Percentiles rank a stretch among this genome's conserved stretches.
Conservation (phyloP, 2,329 filamentous ascomycete genomes). For the Coniella vitis region DNA sequence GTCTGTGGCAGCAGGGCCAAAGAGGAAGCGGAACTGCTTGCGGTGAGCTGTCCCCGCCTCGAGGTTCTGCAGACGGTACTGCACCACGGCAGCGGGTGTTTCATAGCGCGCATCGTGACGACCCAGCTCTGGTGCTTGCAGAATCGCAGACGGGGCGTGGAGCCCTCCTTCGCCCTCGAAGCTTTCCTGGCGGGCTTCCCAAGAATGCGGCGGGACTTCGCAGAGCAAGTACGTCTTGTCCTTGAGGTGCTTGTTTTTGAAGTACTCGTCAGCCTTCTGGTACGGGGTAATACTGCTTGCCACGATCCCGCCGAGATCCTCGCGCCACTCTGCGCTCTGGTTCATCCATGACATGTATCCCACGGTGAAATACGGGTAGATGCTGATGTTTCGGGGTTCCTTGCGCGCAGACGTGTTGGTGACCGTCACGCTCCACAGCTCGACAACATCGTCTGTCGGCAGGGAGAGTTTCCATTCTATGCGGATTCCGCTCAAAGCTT, state of each 20-base stretch:
- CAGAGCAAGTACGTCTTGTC: constrained; percentile 53
- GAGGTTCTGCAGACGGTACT: constrained; percentile 38
- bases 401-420: constrained; percentile 39
- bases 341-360: constrained; percentile 60
- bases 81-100: constrained; percentile 46
- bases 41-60: constrained; percentile 26
- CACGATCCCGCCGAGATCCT: constrained; percentile 42
- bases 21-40: constrained; percentile 45
- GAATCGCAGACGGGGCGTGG: constrained; percentile 40
- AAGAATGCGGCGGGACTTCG: constrained; percentile 42
- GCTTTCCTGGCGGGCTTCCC: constrained; percentile 44
- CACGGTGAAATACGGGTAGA: constrained; percentile 51
- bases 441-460: constrained; percentile 47
- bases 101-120: constrained; percentile 48
- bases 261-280: constrained; percentile 50
- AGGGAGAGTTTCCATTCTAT: constrained; percentile 45
- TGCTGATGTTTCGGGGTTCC: constrained; percentile 35
- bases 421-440: constrained; percentile 48
- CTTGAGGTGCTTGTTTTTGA: constrained; percentile 49
- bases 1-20: constrained; percentile 47
- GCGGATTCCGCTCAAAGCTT: constrained; percentile 38
- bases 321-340: constrained; percentile 46
- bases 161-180: constrained; percentile 52
- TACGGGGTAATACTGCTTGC: constrained; percentile 49
- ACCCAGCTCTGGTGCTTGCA: constrained; percentile 29